A percentile compares a stretch with the other conserved stretches of the same genome.
phyloP scores from a whole-genome alignment of 2,329 filamentous ascomycete genomes.

The Tricladium varicosporioides region DNA sequence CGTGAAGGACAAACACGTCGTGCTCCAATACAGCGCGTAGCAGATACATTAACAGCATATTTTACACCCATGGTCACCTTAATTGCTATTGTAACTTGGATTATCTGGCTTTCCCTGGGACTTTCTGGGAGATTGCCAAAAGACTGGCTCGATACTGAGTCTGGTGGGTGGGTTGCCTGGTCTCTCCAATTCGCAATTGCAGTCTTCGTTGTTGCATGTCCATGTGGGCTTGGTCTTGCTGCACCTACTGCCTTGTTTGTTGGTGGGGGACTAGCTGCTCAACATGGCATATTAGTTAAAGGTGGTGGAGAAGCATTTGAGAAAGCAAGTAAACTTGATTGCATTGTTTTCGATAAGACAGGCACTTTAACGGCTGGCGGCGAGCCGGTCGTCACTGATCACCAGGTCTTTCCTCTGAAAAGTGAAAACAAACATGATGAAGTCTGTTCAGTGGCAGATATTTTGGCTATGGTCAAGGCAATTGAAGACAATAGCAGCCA shows the following conservation, averaged over 20 bases:
- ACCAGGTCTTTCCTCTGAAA: slow-evolving; percentile 23
- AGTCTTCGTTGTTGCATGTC: slow-evolving; percentile 59
- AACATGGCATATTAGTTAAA: slow-evolving; percentile 55
- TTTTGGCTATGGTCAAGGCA: slow-evolving; percentile 55
- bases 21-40: slow-evolving; percentile 73
- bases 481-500: slow-evolving; percentile 73
- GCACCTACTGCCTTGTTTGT: slow-evolving; percentile 59
- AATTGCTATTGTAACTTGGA: slow-evolving; percentile 68
- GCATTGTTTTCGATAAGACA: slow-evolving; percentile 60
- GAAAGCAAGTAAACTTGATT: slow-evolving; percentile 53
- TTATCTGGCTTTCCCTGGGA: slow-evolving; percentile 68
- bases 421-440: not conserved
- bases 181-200: slow-evolving; percentile 73
- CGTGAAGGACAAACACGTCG: slow-evolving; percentile 74
- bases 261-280: slow-evolving; percentile 54
- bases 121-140: slow-evolving; percentile 54
- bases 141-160: slow-evolving; percentile 51
- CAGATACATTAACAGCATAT: slow-evolving; percentile 70
- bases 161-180: slow-evolving; percentile 69
- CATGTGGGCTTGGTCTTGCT: slow-evolving; percentile 58
- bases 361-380: slow-evolving; percentile 60
- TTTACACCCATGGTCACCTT: slow-evolving; percentile 73
- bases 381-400: slow-evolving; percentile 61
- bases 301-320: slow-evolving; percentile 60
- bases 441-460: slow-evolving; percentile 15